Base-by-base conservation (phyloP, 2,329 filamentous ascomycete species). In the Helicocarpus griseus region DNA sequence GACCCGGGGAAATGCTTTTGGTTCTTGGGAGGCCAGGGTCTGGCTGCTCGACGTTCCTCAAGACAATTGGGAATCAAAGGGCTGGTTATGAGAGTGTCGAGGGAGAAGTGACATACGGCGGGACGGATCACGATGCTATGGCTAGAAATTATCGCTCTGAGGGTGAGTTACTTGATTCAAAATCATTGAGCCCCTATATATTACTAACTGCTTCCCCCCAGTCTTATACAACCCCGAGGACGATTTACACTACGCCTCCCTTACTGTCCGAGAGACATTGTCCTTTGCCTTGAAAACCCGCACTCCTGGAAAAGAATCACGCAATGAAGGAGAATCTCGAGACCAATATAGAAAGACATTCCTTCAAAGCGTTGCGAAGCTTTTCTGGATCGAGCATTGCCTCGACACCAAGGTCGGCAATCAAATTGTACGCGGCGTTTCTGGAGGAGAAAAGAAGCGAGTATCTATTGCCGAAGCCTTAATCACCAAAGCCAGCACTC, bases 381-480 rank as follows among this genome's bases (percentile, higher is more conserved):
- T 85, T 0, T 89, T 87, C 59, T 85, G 85, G 57, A 80, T 89
- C 28, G 80, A 79, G 33, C 85, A 89, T 60, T 86, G 84, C 0
- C 73, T 85, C 58, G 77, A 83, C 54, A 89, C 86, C 5, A 85
- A 83, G 59, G 83, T 90, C 11, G 87, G 87, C 6, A 82, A 88
- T 54, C 84, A 88, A 58, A 81, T 85, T 40, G 76, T 89, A 9
- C 80, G 85, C 1, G 87, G 87, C 46, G 78, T 87, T 0, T 83
- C 78, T 6, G 85, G 84, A 24, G 84, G 85, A 35, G 84, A 87
- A 64, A 75, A 83, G 51, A 90, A 93, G 71, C 82, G 89, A 64
- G 87, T 94, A 4, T 86, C 82, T 41, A 89, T 93, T 55, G 86
- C 85, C 1, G 87, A 93, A 67, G 87, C 87, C 57, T 77, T 85